Percentiles rank a stretch among this genome's conserved stretches.
phyloP scores from a whole-genome alignment of 371 early-diverging fungal genomes.

The Fennellomyces sp. region DNA sequence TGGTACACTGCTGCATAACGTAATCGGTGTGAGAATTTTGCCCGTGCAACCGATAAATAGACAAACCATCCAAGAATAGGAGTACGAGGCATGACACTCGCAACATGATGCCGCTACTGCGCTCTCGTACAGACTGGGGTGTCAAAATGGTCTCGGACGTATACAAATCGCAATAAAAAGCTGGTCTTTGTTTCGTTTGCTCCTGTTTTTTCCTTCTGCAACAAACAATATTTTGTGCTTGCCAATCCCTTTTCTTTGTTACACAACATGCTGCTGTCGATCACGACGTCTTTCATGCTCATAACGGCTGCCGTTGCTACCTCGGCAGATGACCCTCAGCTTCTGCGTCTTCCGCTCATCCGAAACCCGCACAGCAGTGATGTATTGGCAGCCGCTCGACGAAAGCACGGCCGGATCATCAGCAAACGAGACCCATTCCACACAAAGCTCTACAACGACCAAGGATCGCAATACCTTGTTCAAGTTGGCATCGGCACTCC shows the following conservation, averaged over 20 bases:
- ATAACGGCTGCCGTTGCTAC: neutral
- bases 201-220: neutral
- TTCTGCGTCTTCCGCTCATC: conserved; percentile 15
- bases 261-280: neutral
- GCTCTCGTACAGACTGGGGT: too few species aligned
- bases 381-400: conserved; percentile 10
- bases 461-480: conserved; percentile 39
- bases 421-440: conserved; percentile 5
- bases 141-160: neutral
- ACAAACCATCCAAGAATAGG: too few species aligned
- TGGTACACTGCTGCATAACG: too few species aligned
- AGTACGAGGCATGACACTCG: too few species aligned
- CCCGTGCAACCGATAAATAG: too few species aligned
- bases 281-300: neutral
- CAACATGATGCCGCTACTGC: too few species aligned
- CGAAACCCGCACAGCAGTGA: conserved; percentile 8
- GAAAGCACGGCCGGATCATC: neutral
- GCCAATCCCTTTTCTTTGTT: neutral
- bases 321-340: neutral
- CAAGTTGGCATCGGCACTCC: conserved; percentile 43
- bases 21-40: too few species aligned
- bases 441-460: conserved; percentile 26
- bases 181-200: neutral
- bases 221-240: neutral
- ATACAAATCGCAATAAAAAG: neutral